Evolutionary conservation across 805 yeast species (phyloP), one percentile per base, ranked within the genome.

Genomic region (Metschnikowia orientalis): DNA sequence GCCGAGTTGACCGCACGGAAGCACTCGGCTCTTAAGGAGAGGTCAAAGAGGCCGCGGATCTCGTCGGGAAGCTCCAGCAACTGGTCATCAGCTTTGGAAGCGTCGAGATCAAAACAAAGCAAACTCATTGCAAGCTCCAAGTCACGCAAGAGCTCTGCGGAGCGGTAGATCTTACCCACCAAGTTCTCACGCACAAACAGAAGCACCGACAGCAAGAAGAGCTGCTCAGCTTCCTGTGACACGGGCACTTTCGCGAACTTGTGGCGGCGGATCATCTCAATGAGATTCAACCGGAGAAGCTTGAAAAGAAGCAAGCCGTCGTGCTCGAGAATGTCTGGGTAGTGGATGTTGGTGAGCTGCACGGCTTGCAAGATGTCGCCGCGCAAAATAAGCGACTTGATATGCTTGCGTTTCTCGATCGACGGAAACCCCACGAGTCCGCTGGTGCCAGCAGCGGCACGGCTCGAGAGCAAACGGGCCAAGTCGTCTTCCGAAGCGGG

Each of bases 121-220:
- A 88, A 63, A 14, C 95, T 86, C 92, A 88, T 84, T 2, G 94
- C 79, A 26, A 79, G 63, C 52, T 89, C 95, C 40, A 88, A 59
- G 43, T 85, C 90, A 34, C 74, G 73, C 57, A 87, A 67, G 39
- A 81, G 75, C 36, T 64, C 64, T 42, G 63, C 63, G 28, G 79
- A 78, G 31, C 72, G 69, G 2, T 81, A 67, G 1, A 79, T 81
- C 38, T 80, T 75, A 41, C 67, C 65, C 4, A 85, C 74, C 41
- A 84, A 54, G 48, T 79, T 79, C 13, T 69, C 73, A 39, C 78
- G 68, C 6, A 83, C 79, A 56, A 81, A 81, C 6, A 59, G 51
- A 13, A 82, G 67, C 3, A 81, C 68, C 10, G 58, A 64, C 35
- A 71, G 56, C 25, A 81, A 65, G 42, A 81, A 81, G 17, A 56